A percentile compares a stretch with the other conserved stretches of the same genome.
Conservation (phyloP, 2,329 filamentous ascomycete species). For the Diaporthe sp. region DNA sequence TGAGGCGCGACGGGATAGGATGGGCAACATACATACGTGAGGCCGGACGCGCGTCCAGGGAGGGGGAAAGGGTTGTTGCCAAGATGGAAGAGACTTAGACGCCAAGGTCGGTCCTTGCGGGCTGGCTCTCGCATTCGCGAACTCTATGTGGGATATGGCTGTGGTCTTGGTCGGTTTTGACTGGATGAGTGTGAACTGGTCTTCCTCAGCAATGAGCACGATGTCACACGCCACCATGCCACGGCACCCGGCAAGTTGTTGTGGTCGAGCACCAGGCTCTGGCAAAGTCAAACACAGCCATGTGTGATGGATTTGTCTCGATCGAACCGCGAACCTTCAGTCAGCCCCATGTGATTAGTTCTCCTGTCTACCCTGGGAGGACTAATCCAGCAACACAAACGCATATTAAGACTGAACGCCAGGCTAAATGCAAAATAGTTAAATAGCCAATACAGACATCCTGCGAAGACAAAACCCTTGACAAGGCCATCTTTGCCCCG, state of each 20-base stretch:
- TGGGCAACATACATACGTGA: not conserved
- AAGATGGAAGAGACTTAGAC: not conserved
- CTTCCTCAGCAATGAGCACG: not conserved
- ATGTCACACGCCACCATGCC: not conserved
- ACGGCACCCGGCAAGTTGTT: not conserved
- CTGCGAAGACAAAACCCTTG: not conserved
- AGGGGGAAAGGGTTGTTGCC: not conserved
- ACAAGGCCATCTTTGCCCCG: not conserved
- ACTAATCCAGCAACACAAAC: not conserved
- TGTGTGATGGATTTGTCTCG: too few relatives aligned
- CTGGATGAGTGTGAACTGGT: not conserved
- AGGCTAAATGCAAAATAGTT: slow-evolving; percentile 27
- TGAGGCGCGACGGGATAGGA: not conserved
- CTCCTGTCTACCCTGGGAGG: not conserved
- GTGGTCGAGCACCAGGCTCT: not conserved
- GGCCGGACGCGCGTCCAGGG: not conserved
- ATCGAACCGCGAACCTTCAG: not conserved
- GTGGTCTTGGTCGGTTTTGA: too few relatives aligned
- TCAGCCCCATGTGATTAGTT: not conserved
- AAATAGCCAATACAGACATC: slow-evolving; percentile 22
- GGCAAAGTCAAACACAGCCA: not conserved
- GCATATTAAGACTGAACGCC: slow-evolving; percentile 18
- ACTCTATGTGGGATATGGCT: not conserved
- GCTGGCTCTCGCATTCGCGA: not conserved
- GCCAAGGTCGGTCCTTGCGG: slow-evolving; percentile 3